Evolutionary conservation across 176 grass and related monocot species (phyloP).

Genomic region (Dactylis glomerata): DNA sequence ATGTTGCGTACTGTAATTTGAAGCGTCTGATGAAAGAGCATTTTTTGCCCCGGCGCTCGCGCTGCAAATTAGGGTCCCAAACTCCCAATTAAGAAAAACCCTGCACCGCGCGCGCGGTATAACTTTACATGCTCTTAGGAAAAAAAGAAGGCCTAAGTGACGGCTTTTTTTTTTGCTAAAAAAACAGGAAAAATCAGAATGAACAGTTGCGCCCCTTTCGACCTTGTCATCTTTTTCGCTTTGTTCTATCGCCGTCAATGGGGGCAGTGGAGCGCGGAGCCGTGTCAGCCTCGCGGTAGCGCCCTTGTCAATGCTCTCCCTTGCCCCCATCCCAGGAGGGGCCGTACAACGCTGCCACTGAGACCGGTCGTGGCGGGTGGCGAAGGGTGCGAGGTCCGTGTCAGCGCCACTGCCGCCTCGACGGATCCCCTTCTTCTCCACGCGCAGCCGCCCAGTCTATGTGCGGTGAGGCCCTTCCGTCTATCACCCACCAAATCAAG

Average conservation of each 20-base stretch:
- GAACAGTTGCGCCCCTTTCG: not conserved
- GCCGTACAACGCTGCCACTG: not conserved
- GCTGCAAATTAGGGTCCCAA: no score
- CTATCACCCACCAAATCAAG: slow-evolving; percentile 10
- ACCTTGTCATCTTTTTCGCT: not conserved
- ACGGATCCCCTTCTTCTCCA: not conserved
- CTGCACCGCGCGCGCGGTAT: no score
- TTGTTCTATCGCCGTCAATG: not conserved
- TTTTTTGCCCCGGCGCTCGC: no score
- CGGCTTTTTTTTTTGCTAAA: no score
- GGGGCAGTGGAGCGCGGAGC: not conserved
- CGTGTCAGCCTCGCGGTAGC: not conserved
- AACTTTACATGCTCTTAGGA: no score
- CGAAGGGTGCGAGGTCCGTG: slow-evolving; percentile 12
- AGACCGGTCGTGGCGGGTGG: no score
- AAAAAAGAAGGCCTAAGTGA: no score
- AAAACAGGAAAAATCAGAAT: not conserved
- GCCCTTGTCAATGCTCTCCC: not conserved
- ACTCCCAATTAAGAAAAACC: no score
- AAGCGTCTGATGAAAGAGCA: no score
- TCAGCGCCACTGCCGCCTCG: slow-evolving; percentile 15
- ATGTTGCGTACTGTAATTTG: no score
- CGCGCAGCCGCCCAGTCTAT: not conserved
- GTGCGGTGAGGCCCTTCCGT: slow-evolving; percentile 3
- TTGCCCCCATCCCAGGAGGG: not conserved